Evolutionary conservation across 2,329 filamentous ascomycete species (phyloP), one percentile per base, ranked within the genome.

Genomic region (Talaromyces rugulosus): DNA sequence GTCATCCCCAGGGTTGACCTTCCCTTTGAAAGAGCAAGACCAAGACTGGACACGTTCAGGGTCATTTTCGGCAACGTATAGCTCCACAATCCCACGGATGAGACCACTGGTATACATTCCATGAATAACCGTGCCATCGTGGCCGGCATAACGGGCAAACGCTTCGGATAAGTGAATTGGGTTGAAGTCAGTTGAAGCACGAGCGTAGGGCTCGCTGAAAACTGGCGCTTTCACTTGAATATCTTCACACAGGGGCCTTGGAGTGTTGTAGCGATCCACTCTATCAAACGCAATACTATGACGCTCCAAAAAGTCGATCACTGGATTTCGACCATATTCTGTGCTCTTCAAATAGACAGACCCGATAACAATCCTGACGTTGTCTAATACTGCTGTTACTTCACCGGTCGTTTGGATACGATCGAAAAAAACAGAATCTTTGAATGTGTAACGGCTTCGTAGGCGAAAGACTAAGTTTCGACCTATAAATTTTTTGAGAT

Each of bases 41-140:
- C 96, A 99, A 79, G 94, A 96, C 71, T 94, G 89, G 58, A 99
- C 93, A 70, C 95, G 93, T 51, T 94, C 94, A 70, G 97, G 88
- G 74, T 98, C 94, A 83, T 99, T 98, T 82, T 99, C 95, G 0
- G 93, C 95, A 59, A 95, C 95, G 95, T 94, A 98, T 0, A 92
- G 98, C 83, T 99, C 95, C 5, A 99, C 92, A 58, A 98, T 82
- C 74, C 92, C 96, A 71, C 95, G 89, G 36, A 99, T 94, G 33
- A 95, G 91, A 67, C 95, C 95, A 77, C 94, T 98, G 1, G 93
- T 96, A 83, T 98, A 99, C 95, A 99, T 99, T 74, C 95, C 95
- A 75, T 99, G 95, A 1, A 95, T 98, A 72, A 99, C 99, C 47
- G 95, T 99, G 56, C 95, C 95, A 1, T 93, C 93, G 16, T 99